A percentile compares a stretch with the other conserved stretches of the same genome.
Evolutionary conservation across 2,329 filamentous ascomycete species (phyloP).

Genomic region (Apiospora arundinis): DNA sequence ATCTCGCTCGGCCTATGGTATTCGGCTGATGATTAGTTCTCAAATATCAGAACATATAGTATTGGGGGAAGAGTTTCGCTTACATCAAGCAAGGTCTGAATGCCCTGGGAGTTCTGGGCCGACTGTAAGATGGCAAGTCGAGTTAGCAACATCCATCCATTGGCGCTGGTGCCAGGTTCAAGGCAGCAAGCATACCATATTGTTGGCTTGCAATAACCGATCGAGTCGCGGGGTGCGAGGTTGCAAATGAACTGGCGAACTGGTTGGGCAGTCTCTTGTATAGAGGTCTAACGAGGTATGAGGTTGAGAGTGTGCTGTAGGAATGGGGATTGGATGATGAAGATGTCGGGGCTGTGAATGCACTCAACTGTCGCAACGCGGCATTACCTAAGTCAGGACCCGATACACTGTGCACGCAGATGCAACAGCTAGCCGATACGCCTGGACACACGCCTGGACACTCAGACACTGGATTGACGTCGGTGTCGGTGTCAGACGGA

Average conservation of each 20-base stretch:
- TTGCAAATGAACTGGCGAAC: background rate
- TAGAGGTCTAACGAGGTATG: background rate
- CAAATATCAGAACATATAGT: background rate
- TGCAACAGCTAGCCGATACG: constrained; percentile 16
- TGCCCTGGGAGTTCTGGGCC: constrained; percentile 97
- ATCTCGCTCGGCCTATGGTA: constrained; percentile 86
- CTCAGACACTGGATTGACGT: background rate
- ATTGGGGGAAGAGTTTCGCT: constrained; percentile 41
- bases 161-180: background rate
- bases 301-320: background rate
- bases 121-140: constrained; percentile 64
- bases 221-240: constrained; percentile 11
- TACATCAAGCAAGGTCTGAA: constrained; percentile 99
- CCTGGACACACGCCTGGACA: background rate
- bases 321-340: background rate
- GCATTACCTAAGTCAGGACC: constrained; percentile 15
- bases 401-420: constrained; percentile 2
- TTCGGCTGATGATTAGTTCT: constrained; percentile 42
- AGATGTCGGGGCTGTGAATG: constrained; percentile 2
- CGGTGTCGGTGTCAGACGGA: constrained; percentile 2
- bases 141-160: constrained; percentile 19
- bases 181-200: constrained; percentile 7
- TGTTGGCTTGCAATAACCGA: constrained; percentile 7
- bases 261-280: background rate
- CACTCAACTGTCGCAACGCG: constrained; percentile 15